phyloP scores from a whole-genome alignment of 139 green algal genomes.

The Volvox reticuliferus region DNA sequence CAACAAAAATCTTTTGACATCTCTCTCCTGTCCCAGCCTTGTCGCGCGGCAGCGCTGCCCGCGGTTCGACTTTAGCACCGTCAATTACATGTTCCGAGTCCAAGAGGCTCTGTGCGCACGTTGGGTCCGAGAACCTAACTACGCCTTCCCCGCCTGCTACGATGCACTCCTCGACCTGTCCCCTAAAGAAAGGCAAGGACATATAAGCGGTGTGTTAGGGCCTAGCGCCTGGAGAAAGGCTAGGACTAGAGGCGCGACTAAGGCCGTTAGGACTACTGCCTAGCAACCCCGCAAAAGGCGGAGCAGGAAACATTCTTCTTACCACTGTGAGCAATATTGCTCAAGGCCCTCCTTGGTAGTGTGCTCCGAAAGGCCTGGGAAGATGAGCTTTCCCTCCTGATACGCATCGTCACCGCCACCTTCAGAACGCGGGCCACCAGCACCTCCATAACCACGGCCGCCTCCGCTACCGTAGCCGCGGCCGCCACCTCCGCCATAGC shows the following conservation, averaged over 20 bases:
- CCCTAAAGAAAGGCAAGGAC: slow-evolving; percentile 32
- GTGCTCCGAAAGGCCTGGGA: neutral
- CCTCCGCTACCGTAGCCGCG: slow-evolving; percentile 11
- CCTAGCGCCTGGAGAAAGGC: slow-evolving; percentile 8
- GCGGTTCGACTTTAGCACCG: slow-evolving; percentile 75
- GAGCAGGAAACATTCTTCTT: slow-evolving; percentile 8
- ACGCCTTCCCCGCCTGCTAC: slow-evolving; percentile 25
- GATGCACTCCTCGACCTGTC: slow-evolving; percentile 47
- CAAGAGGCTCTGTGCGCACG: slow-evolving; percentile 36
- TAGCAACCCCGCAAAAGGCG: slow-evolving; percentile 7
- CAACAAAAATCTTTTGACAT: slow-evolving; percentile 88
- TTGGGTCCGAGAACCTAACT: slow-evolving; percentile 51
- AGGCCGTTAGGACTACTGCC: neutral
- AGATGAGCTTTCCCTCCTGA: slow-evolving; percentile 23
- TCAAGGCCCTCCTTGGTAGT: slow-evolving; percentile 41
- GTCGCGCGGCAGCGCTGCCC: slow-evolving; percentile 80
- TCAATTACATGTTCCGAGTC: slow-evolving; percentile 76
- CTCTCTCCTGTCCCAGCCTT: slow-evolving; percentile 61
- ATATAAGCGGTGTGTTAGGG: slow-evolving; percentile 12
- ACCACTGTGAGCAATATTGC: slow-evolving; percentile 44
- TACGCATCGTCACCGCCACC: neutral
- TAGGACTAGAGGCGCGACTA: slow-evolving; percentile 18
- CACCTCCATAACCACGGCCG: neutral
- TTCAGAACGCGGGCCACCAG: neutral
- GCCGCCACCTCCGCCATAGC: slow-evolving; percentile 20